Evolutionary conservation across 495 filamentous ascomycete genomes (phyloP).

Genomic region (Parmelia sp.): DNA sequence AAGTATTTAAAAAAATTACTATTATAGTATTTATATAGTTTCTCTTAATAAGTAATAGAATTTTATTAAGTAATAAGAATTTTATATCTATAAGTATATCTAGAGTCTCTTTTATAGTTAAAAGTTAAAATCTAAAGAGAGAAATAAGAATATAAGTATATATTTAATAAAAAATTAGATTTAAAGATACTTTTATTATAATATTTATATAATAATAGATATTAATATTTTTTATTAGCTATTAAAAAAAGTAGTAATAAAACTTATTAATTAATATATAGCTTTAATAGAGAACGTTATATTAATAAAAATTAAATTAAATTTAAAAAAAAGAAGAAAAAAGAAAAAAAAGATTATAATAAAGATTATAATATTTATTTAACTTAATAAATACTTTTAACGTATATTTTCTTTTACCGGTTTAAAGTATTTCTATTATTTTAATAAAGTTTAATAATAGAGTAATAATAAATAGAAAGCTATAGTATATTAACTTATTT

Average conservation of each 20-base stretch:
- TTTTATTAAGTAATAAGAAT: neutral
- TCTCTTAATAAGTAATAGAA: neutral
- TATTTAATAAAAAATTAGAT: conserved; percentile 2
- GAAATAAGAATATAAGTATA: neutral
- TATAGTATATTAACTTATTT: conserved; percentile 8
- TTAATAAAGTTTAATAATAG: conserved; percentile 4
- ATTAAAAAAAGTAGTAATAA: neutral
- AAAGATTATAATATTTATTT: neutral
- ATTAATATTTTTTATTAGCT: conserved; percentile 5
- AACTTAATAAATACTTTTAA: conserved; percentile 1
- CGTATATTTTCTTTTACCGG: neutral
- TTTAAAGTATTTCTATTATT: neutral
- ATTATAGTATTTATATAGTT: conserved; percentile 3
- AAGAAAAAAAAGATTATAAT: neutral
- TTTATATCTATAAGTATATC: neutral
- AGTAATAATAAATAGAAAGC: conserved; percentile 3
- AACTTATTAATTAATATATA: conserved; percentile 1
- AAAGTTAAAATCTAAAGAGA: neutral
- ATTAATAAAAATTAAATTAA: neutral
- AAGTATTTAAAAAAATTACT: neutral
- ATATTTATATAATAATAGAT: conserved; percentile 6
- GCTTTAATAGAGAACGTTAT: neutral
- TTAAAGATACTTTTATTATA: neutral
- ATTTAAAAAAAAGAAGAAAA: neutral
- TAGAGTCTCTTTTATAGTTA: neutral